These are phyloP conservation scores for Paraglomus occultum DNA, from an alignment of 192 early-diverging fungal species.

Conservation along the genomic window DNA sequence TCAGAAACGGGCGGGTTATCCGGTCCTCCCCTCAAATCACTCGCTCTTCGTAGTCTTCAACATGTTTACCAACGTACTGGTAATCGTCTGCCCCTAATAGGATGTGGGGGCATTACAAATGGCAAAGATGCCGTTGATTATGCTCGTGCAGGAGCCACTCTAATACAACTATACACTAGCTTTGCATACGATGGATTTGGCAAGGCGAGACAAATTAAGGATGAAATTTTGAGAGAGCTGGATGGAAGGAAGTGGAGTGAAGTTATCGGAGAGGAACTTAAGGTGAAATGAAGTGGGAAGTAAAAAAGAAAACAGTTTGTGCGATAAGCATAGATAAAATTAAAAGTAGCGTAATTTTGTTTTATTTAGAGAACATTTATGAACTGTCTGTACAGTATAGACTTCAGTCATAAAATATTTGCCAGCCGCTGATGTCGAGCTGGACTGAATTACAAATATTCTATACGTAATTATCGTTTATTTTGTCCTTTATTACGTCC, in stretches of 20 bases:
- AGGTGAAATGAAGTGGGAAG: too few relatives aligned
- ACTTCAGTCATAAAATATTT: too few relatives aligned
- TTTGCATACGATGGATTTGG: conserved; percentile 79
- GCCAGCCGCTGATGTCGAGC: too few relatives aligned
- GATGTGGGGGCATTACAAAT: conserved; percentile 80
- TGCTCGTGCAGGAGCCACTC: conserved; percentile 77
- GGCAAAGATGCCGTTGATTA: conserved; percentile 79
- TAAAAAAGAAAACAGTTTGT: too few relatives aligned
- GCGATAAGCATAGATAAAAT: too few relatives aligned
- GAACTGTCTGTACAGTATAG: too few relatives aligned
- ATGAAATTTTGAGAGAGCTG: conserved; percentile 65
- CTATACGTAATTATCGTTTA: too few relatives aligned
- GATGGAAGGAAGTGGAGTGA: conserved; percentile 72
- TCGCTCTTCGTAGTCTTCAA: conserved; percentile 70
- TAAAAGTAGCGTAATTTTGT: too few relatives aligned
- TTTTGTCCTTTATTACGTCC: too few relatives aligned
- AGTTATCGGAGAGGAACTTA: conserved; percentile 38
- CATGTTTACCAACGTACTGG: conserved; percentile 74
- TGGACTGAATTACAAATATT: too few relatives aligned
- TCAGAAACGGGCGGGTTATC: conserved; percentile 80
- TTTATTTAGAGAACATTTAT: too few relatives aligned
- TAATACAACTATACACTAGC: conserved; percentile 81
- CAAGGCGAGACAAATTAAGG: conserved; percentile 74
- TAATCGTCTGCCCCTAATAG: conserved; percentile 77
- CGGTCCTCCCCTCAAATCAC: conserved; percentile 69